Base-by-base conservation (phyloP, 352 stramenopile genomes). In the Plasmopara viticola region DNA sequence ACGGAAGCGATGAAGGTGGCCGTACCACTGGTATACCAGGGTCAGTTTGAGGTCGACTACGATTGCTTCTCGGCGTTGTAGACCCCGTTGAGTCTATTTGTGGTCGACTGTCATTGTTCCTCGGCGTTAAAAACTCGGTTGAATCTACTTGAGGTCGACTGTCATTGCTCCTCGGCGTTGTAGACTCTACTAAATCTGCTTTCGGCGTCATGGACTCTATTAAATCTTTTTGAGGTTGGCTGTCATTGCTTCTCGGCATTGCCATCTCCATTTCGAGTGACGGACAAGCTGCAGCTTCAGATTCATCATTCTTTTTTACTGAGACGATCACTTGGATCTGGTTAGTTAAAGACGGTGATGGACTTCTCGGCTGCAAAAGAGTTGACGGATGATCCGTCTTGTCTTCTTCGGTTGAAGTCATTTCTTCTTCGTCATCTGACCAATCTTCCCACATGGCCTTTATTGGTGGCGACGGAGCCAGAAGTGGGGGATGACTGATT, bases 361-460 rank as follows among this genome's bases (percentile, higher is more conserved):
- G 35, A 38, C n/a, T 61, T 35, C 7, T 35, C 31, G 31, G 31
- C 31, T 35, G 31, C 3, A 28, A 28, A 30, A 39, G 20, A 20
- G 39, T 48, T n/a, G 40, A 37, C 31, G 15, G 39, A 33, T 51
- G 51, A 18, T 48, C 44, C 20, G 18, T 52, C n/a, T 52, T 31
- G 30, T 35, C 41, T 20, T 35, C 31, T 35, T 35, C 31, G 10
- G 4, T 35, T 2, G 31, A 35, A 35, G 10, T 5, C 31, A 12
- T 12, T 37, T 62, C 40, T 44, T 25, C 34, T 31, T 62, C 63
- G 12, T 68, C 58, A 37, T 68, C 63, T 30, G 63, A 71, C 63
- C 63, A 71, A 38, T 53, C 37, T 43, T 71, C 48, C 63, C 63
- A 71, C 33, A 33, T 62, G 34, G 62, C 44, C 47, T 57, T 50